Conservation (phyloP, 2,329 filamentous ascomycete genomes). For the Claviceps sp. region DNA sequence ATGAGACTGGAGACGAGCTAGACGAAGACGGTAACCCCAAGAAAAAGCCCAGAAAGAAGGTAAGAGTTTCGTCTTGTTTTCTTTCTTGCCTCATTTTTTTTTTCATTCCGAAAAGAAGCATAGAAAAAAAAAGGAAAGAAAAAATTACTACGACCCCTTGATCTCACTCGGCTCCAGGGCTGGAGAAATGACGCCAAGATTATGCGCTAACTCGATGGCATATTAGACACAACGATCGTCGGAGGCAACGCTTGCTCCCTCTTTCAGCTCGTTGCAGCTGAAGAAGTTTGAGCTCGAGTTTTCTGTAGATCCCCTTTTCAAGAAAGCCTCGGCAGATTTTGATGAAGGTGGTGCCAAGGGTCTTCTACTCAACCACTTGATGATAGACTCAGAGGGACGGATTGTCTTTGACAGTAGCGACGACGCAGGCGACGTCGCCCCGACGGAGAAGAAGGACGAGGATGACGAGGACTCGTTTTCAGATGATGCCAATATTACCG, state of each 20-base stretch:
- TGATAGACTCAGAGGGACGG: conserved; percentile 79
- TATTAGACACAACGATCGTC: conserved; percentile 57
- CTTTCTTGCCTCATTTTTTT: too few relatives aligned
- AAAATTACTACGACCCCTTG: too few relatives aligned
- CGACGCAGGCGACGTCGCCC: conserved; percentile 47
- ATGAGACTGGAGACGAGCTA: conserved; percentile 50
- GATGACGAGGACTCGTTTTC: conserved; percentile 24
- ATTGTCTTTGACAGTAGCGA: conserved; percentile 99
- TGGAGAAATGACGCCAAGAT: not conserved
- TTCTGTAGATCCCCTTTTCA: conserved; percentile 94
- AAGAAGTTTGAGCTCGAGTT: conserved; percentile 98
- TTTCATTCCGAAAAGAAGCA: too few relatives aligned
- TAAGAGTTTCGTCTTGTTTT: conserved; percentile 18
- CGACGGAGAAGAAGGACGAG: conserved; percentile 20
- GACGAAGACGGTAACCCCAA: conserved; percentile 46
- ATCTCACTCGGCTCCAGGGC: not conserved
- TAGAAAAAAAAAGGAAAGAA: conserved; percentile 53
- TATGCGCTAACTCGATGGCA: not conserved
- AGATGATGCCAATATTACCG: conserved; percentile 15
- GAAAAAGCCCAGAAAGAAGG: conserved; percentile 64
- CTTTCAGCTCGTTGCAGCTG: conserved; percentile 75
- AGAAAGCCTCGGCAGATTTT: conserved; percentile 96
- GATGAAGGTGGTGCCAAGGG: conserved; percentile 97
- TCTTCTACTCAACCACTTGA: conserved; percentile 86
- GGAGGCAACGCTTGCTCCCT: conserved; percentile 83